phyloP scores from a whole-genome alignment of 1,139 yeast genomes.

The Kodamaea alishanica region DNA sequence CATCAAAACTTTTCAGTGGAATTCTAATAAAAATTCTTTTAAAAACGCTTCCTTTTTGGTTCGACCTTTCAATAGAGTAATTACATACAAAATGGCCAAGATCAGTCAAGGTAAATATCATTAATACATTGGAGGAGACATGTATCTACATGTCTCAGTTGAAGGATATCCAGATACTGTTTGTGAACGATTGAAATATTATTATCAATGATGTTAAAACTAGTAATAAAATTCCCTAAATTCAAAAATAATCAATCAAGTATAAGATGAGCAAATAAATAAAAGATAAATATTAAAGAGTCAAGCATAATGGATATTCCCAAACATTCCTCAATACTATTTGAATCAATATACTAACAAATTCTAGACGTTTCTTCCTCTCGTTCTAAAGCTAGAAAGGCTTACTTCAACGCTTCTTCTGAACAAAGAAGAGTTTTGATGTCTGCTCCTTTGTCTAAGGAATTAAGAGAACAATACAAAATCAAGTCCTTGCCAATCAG shows the following conservation, averaged over 20 bases:
- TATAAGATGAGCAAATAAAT: too few relatives aligned
- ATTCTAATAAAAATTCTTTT: constrained; percentile 7
- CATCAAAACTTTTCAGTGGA: too few relatives aligned
- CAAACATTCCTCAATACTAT: neutral
- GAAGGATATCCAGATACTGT: too few relatives aligned
- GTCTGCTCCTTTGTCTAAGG: constrained; percentile 99
- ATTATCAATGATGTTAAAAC: too few relatives aligned
- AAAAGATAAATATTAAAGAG: neutral
- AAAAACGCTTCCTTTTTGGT: constrained; percentile 9
- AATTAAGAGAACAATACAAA: constrained; percentile 97
- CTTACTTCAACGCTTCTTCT: constrained; percentile 98
- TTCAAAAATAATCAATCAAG: too few relatives aligned
- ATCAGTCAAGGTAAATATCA: constrained; percentile 54
- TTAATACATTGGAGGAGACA: constrained; percentile 2
- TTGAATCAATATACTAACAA: constrained; percentile 27
- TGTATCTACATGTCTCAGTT: too few relatives aligned
- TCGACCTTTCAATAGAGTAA: constrained; percentile 8
- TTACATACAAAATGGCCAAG: constrained; percentile 51
- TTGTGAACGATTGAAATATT: too few relatives aligned
- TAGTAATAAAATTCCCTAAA: too few relatives aligned
- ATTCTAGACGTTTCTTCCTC: constrained; percentile 92
- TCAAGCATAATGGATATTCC: neutral
- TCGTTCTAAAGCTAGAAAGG: constrained; percentile 99
- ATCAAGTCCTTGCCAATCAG: constrained; percentile 96
- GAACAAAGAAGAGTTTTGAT: constrained; percentile 91